These are phyloP conservation scores for Boletus rufocinnamomeus DNA, from an alignment of 768 basidiomycete species.

Conservation along the genomic window DNA sequence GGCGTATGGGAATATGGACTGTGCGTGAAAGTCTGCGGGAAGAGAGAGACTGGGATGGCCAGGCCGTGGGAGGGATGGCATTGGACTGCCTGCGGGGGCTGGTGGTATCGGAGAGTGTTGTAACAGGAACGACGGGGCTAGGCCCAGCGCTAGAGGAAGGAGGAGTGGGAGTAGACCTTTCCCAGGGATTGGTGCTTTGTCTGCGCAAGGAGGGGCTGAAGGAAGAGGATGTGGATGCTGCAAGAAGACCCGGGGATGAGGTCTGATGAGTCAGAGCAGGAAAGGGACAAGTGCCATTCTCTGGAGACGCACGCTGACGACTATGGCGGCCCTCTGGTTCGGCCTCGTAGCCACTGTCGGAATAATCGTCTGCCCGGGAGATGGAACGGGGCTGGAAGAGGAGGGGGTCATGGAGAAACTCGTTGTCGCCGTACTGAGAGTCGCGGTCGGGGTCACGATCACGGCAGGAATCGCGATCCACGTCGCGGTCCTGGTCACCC, in stretches of 20 bases:
- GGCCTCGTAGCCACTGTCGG: conserved; percentile 81
- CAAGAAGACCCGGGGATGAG: conserved; percentile 55
- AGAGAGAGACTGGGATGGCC: conserved; percentile 55
- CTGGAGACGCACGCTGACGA: conserved; percentile 74
- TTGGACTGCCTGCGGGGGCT: conserved; percentile 66
- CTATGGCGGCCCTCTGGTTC: conserved; percentile 63
- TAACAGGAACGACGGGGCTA: conserved; percentile 60
- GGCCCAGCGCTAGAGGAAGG: conserved; percentile 58
- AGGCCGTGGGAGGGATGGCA: conserved; percentile 50
- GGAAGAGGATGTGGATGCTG: conserved; percentile 64
- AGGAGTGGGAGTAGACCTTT: conserved; percentile 50
- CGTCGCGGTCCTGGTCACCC: conserved; percentile 63
- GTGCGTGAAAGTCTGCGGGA: conserved; percentile 85
- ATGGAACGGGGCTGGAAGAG: conserved; percentile 56
- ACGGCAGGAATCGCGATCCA: conserved; percentile 57
- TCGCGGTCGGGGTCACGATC: conserved; percentile 57
- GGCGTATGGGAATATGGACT: conserved; percentile 71
- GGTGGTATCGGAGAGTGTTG: conserved; percentile 62
- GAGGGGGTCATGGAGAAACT: conserved; percentile 62
- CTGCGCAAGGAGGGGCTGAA: conserved; percentile 70
- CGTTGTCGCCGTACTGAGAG: conserved; percentile 55
- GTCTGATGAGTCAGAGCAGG: conserved; percentile 54
- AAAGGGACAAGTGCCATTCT: conserved; percentile 40
- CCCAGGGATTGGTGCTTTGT: conserved; percentile 67
- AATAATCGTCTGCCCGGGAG: conserved; percentile 70